A percentile compares a stretch with the other conserved stretches of the same genome.
Conservation (phyloP, 2,329 filamentous ascomycete species). For the Colletotrichum euphorbiae region DNA sequence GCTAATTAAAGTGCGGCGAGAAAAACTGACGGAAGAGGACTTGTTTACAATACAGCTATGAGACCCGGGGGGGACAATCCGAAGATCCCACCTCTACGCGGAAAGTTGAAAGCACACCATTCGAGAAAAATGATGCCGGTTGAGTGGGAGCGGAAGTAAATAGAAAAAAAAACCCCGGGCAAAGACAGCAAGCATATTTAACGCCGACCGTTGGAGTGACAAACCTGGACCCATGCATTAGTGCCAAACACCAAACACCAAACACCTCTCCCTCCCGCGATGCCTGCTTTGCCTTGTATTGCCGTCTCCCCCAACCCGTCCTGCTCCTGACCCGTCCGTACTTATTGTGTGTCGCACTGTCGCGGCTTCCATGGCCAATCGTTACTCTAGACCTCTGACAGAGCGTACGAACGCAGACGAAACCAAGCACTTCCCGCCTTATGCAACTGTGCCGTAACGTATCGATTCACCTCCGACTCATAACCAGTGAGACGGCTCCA, state of each 20-base stretch:
- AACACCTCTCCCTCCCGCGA: background rate
- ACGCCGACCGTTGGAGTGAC: constrained; percentile 16
- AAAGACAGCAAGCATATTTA: background rate
- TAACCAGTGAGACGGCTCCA: too few species aligned
- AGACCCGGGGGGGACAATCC: too few species aligned
- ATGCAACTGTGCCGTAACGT: constrained; percentile 2
- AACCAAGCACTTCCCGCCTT: constrained; percentile 1
- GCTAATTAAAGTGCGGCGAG: background rate
- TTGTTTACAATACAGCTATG: too few species aligned
- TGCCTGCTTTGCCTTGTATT: constrained; percentile 1
- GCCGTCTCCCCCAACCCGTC: background rate
- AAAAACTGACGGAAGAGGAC: too few species aligned
- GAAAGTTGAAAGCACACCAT: too few species aligned
- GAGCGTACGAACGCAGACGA: constrained; percentile 44
- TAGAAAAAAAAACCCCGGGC: background rate
- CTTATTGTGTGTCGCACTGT: background rate
- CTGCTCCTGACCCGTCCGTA: background rate
- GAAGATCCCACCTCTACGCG: too few species aligned
- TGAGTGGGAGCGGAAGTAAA: background rate
- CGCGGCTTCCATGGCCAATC: background rate
- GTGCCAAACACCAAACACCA: constrained; percentile 20
- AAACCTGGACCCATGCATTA: constrained; percentile 22
- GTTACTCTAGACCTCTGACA: constrained; percentile 15
- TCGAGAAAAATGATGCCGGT: background rate
- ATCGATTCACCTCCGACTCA: background rate